Evolutionary conservation across 1,284 basidiomycete genomes (phyloP), one percentile per base, ranked within the genome.

Genomic region (Papiliotrema fonsecae): DNA sequence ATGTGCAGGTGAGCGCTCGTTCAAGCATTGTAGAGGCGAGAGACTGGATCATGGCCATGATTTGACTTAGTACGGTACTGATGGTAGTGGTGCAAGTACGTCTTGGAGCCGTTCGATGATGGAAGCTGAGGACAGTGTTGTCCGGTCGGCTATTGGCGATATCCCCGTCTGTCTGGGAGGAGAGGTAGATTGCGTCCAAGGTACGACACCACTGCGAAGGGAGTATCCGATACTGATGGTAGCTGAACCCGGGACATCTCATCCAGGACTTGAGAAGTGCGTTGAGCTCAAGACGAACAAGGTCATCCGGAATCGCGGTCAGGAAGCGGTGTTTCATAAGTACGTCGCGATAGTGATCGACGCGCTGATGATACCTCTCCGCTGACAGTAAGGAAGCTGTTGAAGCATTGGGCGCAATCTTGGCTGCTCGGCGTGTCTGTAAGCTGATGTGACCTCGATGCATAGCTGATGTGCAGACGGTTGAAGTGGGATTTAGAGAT

Each of bases 361-460:
- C n/a, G n/a, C n/a, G n/a, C n/a, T n/a, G n/a, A n/a, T n/a, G n/a
- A n/a, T n/a, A n/a, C n/a, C n/a, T n/a, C n/a, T n/a, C n/a, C n/a
- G 51, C 41, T 55, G 44, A 48, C 36, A 2, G 5, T 11, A 53
- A 86, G 85, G 67, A 97, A 97, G 68, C 75, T 97, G 39, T 81
- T 97, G 48, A 94, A 93, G 65, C 91, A 94, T 74, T 97, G 94
- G 79, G 85, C 94, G 51, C 94, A 98, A 65, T 93, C 89, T 2
- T 97, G 90, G 72, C 78, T 97, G 18, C 79, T 97, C 35, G 91
- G 92, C 37, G 85, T 96, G 19, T 87, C 87, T 13, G 88, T 91
- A 62, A 59, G 85, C 74, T 9, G n/a, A 10, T 36, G 22, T 11
- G 27, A 26, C 34, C 10, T n/a, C n/a, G 42, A 21, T 2, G 18